These are phyloP conservation scores for Pseudogymnoascus sp. DNA, from an alignment of 2,329 filamentous ascomycete species.

Conservation along the genomic window DNA sequence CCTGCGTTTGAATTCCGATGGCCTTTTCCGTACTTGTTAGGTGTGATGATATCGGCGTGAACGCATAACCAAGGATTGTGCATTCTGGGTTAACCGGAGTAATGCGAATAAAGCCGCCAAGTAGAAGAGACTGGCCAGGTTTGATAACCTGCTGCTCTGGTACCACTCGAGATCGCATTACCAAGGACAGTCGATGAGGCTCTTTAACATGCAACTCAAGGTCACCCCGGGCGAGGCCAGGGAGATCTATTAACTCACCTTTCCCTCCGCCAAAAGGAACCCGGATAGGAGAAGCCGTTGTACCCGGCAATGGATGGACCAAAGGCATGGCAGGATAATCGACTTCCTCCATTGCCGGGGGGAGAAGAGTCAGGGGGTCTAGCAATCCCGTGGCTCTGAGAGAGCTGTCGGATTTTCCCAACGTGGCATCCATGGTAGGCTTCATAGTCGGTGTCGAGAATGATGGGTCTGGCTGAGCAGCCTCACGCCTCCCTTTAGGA, in stretches of 20 bases:
- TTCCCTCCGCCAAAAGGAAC: slow-evolving; percentile 79
- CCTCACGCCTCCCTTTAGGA: slow-evolving; percentile 57
- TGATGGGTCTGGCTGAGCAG: slow-evolving; percentile 27
- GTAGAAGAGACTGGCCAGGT: slow-evolving; percentile 69
- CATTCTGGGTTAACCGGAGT: slow-evolving; percentile 62
- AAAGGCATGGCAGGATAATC: slow-evolving; percentile 79
- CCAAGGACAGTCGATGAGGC: slow-evolving; percentile 56
- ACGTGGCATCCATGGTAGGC: neutral
- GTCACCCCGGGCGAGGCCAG: slow-evolving; percentile 69
- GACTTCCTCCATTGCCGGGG: slow-evolving; percentile 65
- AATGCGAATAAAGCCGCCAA: slow-evolving; percentile 82
- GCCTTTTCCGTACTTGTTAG: slow-evolving; percentile 76
- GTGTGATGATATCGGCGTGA: slow-evolving; percentile 72
- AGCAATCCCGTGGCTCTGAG: slow-evolving; percentile 10
- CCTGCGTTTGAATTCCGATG: slow-evolving; percentile 60
- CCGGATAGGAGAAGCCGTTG: slow-evolving; percentile 89
- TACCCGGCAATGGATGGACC: slow-evolving; percentile 81
- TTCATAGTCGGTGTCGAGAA: slow-evolving; percentile 1
- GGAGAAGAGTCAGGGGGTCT: slow-evolving; percentile 51
- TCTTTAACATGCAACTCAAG: slow-evolving; percentile 65
- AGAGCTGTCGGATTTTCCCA: neutral
- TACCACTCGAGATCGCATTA: slow-evolving; percentile 71
- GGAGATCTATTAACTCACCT: slow-evolving; percentile 89
- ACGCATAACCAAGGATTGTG: slow-evolving; percentile 74
- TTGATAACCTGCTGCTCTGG: slow-evolving; percentile 69